Percentiles rank a stretch among this genome's conserved stretches.
phyloP scores from a whole-genome alignment of 2,329 filamentous ascomycete species.

The Trichoderma simmonsii region DNA sequence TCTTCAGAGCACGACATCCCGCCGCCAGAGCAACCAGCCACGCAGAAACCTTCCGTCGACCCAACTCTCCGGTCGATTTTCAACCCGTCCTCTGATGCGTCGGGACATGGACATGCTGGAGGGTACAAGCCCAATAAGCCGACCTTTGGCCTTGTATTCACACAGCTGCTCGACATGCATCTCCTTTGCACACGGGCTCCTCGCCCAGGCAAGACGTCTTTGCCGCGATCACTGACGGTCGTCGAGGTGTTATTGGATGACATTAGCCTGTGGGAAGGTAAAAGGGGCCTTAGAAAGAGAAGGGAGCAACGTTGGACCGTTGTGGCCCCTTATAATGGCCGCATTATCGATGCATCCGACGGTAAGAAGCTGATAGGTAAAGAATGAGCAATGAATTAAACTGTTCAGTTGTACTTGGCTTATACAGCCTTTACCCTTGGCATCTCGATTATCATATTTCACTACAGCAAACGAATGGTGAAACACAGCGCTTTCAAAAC shows the following conservation, averaged over 20 bases:
- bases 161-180: slow-evolving; percentile 54
- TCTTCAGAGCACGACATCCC: background rate
- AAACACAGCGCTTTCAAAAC: background rate
- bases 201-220: background rate
- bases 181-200: slow-evolving; percentile 49
- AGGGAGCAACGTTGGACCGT: slow-evolving; percentile 55
- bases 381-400: background rate
- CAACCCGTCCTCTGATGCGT: slow-evolving; percentile 23
- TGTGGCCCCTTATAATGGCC: slow-evolving; percentile 41
- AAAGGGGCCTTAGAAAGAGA: slow-evolving; percentile 28
- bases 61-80: slow-evolving; percentile 51
- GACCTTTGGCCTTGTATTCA: slow-evolving; percentile 53
- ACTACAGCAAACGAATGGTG: background rate
- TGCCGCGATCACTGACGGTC: slow-evolving; percentile 37
- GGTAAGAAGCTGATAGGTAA: background rate
- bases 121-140: slow-evolving; percentile 41
- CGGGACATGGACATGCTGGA: slow-evolving; percentile 26
- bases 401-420: too few species aligned
- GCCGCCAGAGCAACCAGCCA: background rate
- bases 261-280: slow-evolving; percentile 42
- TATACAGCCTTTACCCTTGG: background rate
- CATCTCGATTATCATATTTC: background rate
- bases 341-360: slow-evolving; percentile 40
- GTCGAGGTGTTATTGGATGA: slow-evolving; percentile 54
- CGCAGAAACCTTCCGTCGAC: slow-evolving; percentile 30